Evolutionary conservation across 75 land plant genomes (phyloP).

Genomic region (Picea glauca): DNA sequence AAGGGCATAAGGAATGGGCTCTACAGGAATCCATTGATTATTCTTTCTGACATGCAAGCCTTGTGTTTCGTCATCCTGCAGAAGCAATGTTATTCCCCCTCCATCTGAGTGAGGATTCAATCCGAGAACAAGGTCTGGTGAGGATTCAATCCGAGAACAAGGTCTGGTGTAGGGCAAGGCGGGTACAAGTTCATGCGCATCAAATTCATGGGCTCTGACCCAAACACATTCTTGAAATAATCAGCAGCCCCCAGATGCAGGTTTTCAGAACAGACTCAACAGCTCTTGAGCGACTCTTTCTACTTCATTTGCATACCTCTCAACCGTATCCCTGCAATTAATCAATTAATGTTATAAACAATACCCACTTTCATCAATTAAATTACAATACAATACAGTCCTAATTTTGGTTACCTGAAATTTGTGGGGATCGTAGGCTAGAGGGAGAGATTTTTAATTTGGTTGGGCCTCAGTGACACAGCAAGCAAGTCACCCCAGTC

Average conservation of each 20-base stretch:
- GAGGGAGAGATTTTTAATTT: neutral
- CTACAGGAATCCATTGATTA: too few species aligned
- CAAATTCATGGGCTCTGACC: conserved; percentile 22
- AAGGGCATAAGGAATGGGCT: too few species aligned
- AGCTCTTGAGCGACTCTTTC: neutral
- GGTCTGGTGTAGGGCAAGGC: conserved; percentile 59
- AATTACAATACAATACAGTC: too few species aligned
- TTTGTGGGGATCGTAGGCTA: neutral
- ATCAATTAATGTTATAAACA: too few species aligned
- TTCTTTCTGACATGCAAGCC: conserved; percentile 2
- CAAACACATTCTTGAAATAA: neutral
- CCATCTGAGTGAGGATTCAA: conserved; percentile 67
- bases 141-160: conserved; percentile 45
- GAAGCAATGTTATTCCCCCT: conserved; percentile 3
- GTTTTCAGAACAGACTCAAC: neutral
- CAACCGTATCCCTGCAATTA: neutral
- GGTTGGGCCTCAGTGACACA: neutral
- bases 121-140: too few species aligned
- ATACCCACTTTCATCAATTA: too few species aligned
- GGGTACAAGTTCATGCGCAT: conserved; percentile 56
- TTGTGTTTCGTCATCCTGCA: too few species aligned
- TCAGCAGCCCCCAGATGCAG: neutral
- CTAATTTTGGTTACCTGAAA: neutral
- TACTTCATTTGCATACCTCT: neutral
- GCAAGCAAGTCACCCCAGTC: conserved; percentile 34